Evolutionary conservation across 257 asterid genomes (phyloP).

Genomic region (Ocimum tenuiflorum): DNA sequence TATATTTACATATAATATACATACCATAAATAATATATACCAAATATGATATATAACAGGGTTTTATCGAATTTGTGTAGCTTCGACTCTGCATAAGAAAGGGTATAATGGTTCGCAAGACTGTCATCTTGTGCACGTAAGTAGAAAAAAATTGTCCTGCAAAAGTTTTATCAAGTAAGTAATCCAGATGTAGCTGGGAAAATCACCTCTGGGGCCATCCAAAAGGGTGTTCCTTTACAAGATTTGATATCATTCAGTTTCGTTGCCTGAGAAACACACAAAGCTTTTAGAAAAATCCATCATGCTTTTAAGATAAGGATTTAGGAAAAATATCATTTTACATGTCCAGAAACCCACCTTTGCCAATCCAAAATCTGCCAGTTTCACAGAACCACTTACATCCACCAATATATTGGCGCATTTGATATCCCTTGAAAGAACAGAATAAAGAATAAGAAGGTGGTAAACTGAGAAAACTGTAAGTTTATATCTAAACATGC

Average conservation of each 20-base stretch:
- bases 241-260: conserved; percentile 60
- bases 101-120: background rate
- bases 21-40: too few relatives aligned
- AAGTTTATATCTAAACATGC: too few relatives aligned
- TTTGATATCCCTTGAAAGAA: conserved; percentile 52
- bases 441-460: background rate
- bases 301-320: background rate
- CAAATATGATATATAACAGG: too few relatives aligned
- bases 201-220: conserved; percentile 74
- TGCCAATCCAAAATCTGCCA: conserved; percentile 67
- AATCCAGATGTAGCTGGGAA: conserved; percentile 14
- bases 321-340: background rate
- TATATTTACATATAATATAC: too few relatives aligned
- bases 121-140: background rate
- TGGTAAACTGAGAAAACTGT: too few relatives aligned
- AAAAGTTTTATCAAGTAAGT: background rate
- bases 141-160: background rate
- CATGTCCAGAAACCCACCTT: conserved; percentile 31
- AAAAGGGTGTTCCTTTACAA: conserved; percentile 59
- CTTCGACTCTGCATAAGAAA: too few relatives aligned
- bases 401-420: conserved; percentile 68
- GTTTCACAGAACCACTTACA: conserved; percentile 55
- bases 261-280: conserved; percentile 37
- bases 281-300: background rate
- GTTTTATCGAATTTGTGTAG: too few relatives aligned